These are phyloP conservation scores for Oenanthe sinensis DNA, from an alignment of 129 eudicot species.

Conservation along the genomic window DNA sequence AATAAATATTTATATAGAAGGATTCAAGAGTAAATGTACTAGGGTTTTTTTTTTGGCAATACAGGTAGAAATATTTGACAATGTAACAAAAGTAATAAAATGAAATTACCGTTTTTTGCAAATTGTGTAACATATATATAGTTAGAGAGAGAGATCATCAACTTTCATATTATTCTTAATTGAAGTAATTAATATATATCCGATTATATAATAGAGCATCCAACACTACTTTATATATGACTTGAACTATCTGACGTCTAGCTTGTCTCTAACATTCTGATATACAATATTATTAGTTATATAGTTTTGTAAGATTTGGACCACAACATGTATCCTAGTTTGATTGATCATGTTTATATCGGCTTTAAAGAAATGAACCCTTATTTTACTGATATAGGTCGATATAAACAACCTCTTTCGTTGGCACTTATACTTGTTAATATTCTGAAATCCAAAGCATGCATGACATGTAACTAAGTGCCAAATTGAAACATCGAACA, in stretches of 20 bases:
- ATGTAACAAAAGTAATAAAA: too few species aligned
- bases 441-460: neutral
- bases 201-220: neutral
- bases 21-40: too few species aligned
- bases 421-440: neutral
- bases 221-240: neutral
- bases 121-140: too few species aligned
- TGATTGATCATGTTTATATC: neutral
- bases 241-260: neutral
- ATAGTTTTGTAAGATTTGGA: neutral
- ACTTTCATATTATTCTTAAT: too few species aligned
- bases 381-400: neutral
- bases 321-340: neutral
- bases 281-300: neutral
- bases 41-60: too few species aligned
- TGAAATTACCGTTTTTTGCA: too few species aligned
- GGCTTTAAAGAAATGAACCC: neutral
- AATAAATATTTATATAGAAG: too few species aligned
- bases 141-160: too few species aligned
- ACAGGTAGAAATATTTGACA: too few species aligned
- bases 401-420: neutral
- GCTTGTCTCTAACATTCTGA: neutral
- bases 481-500: neutral
- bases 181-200: too few species aligned
- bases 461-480: neutral